phyloP scores from a whole-genome alignment of 108 stramenopile genomes.

The Cyclotella kingstonii region DNA sequence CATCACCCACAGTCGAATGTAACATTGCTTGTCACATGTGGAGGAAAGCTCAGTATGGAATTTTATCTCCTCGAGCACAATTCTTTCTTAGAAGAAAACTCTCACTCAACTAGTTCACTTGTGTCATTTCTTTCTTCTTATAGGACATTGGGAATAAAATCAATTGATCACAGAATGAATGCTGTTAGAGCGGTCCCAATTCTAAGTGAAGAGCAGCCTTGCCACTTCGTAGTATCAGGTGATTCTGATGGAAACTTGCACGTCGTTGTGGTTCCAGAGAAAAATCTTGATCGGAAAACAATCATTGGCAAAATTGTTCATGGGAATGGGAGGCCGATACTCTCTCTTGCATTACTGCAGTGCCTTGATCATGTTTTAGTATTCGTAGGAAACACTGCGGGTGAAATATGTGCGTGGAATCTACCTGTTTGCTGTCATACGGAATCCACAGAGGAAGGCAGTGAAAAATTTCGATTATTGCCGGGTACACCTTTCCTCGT shows the following conservation, averaged over 20 bases:
- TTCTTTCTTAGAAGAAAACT: not conserved
- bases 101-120: slow-evolving; percentile 1
- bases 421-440: too few relatives aligned
- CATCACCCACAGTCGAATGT: slow-evolving; percentile 22
- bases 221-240: slow-evolving; percentile 60
- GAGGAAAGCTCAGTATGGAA: slow-evolving; percentile 64
- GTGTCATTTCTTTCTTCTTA: slow-evolving; percentile 54
- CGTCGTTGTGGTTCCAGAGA: slow-evolving; percentile 40
- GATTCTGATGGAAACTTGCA: slow-evolving; percentile 71
- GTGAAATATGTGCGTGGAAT: slow-evolving; percentile 54
- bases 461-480: slow-evolving; percentile 3
- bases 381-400: slow-evolving; percentile 66
- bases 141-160: slow-evolving; percentile 28
- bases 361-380: slow-evolving; percentile 35
- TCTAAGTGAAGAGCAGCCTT: slow-evolving; percentile 9
- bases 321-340: slow-evolving; percentile 50
- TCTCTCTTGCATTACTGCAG: slow-evolving; percentile 46
- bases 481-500: slow-evolving; percentile 16
- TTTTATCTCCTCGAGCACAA: slow-evolving; percentile 57
- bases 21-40: slow-evolving; percentile 59
- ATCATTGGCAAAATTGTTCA: slow-evolving; percentile 20
- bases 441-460: not conserved
- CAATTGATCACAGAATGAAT: slow-evolving; percentile 82
- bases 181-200: slow-evolving; percentile 58
- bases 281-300: slow-evolving; percentile 28